Conservation (phyloP, 805 yeast genomes). For the Candida alai region DNA sequence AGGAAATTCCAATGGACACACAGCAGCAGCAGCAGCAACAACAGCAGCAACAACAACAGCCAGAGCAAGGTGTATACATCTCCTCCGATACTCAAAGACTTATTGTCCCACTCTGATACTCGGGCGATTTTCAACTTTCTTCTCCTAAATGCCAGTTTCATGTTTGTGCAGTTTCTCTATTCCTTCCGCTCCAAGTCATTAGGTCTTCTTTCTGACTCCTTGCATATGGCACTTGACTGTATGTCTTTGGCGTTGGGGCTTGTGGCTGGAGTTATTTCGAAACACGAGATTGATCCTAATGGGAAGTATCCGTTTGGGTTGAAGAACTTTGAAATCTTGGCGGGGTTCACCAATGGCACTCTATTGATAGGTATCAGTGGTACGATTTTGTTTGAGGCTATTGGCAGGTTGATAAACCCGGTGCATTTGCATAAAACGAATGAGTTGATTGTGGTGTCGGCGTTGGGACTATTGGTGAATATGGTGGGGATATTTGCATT, state of each 20-base stretch:
- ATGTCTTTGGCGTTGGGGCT: conserved; percentile 85
- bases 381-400: conserved; percentile 82
- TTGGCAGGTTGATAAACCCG: conserved; percentile 77
- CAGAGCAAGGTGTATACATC: background rate
- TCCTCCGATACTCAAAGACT: conserved; percentile 25
- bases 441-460: conserved; percentile 80
- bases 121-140: conserved; percentile 85
- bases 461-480: conserved; percentile 82
- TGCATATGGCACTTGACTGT: conserved; percentile 96
- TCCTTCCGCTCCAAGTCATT: conserved; percentile 90
- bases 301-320: conserved; percentile 85
- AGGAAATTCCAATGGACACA: background rate
- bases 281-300: conserved; percentile 43
- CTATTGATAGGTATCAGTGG: conserved; percentile 82
- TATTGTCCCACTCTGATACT: conserved; percentile 54
- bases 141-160: conserved; percentile 81
- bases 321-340: conserved; percentile 79
- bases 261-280: conserved; percentile 65
- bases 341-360: conserved; percentile 95
- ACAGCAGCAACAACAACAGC: background rate
- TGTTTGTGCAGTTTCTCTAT: conserved; percentile 90
- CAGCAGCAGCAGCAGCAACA: background rate
- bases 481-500: conserved; percentile 92
- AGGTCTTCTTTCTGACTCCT: conserved; percentile 86
- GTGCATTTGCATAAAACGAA: conserved; percentile 73